Evolutionary conservation across 768 basidiomycete genomes (phyloP), one percentile per base, ranked within the genome.

Genomic region (Lanmaoa pseudosensibilis): DNA sequence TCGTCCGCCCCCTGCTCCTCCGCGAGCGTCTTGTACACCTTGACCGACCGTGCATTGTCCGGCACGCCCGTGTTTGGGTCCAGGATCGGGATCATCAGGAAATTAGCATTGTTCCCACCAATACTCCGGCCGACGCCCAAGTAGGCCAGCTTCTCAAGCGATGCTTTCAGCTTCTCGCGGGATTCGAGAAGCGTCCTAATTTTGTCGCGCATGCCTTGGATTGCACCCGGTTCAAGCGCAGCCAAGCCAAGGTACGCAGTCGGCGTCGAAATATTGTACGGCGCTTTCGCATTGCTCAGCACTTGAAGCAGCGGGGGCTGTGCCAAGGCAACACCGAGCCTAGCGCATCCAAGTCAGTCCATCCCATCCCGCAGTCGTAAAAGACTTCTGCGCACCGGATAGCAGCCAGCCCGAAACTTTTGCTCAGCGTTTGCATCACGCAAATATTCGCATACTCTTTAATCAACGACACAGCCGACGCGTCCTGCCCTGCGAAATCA

Each of bases 351-450:
- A 21, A 10, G 33, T 56, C 9, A 55, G 49, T 25, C 13, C 39
- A 44, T 32, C 2, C 2, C 25, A 2, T 19, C 7, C 19, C 44
- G n/a, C 16, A 39, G 21, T 13, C 32, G 5, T 15, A 36, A 21
- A 21, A 44, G 3, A 32, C 8, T 1, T 3, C 3, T 27, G 68
- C 85, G 64, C 65, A 95, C 92, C 97, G 82, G 65, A 99, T 97
- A 13, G 88, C 94, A 2, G 97, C 97, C 12, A 99, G 77, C 2
- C 96, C 97, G 61, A 98, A 98, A 62, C 94, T 88, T 68, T 98
- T 99, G 73, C 93, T 96, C 37, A 98, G 75, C 2, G 97, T 98
- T 69, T 99, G 97, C 79, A 92, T 85, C n/a, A 99, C 93, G 65
- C 90, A 88, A 13, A 99, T 62, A 66, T 99, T 99, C 11, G 83